Evolutionary conservation across 176 grass and related monocot genomes (phyloP).

Genomic region (Cenchrus fungigraminus): DNA sequence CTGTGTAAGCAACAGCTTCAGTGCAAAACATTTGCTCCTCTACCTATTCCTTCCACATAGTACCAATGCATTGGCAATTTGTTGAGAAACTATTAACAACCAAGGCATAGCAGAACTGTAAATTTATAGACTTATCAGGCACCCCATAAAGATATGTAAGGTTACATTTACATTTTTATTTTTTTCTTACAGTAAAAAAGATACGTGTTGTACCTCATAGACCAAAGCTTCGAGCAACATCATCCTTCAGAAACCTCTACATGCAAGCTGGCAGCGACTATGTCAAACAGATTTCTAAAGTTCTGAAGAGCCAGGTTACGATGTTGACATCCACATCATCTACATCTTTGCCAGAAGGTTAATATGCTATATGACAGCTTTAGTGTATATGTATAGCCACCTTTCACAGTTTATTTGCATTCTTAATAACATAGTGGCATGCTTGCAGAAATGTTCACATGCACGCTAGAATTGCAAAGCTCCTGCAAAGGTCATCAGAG

Average conservation of each 20-base stretch:
- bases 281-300: slow-evolving; percentile 78
- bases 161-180: slow-evolving; percentile 17
- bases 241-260: slow-evolving; percentile 78
- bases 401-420: slow-evolving; percentile 12
- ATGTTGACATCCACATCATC: slow-evolving; percentile 69
- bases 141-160: background rate
- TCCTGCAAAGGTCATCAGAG: slow-evolving; percentile 52
- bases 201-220: slow-evolving; percentile 70
- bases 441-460: slow-evolving; percentile 69
- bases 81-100: slow-evolving; percentile 9
- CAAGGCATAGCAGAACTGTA: background rate
- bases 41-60: background rate
- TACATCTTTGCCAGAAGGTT: slow-evolving; percentile 80
- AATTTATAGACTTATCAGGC: background rate
- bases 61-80: slow-evolving; percentile 15
- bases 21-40: background rate
- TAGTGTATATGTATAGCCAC: background rate
- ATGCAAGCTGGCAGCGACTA: slow-evolving; percentile 84
- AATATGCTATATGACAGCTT: background rate
- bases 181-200: slow-evolving; percentile 73
- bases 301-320: slow-evolving; percentile 81
- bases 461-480: slow-evolving; percentile 80
- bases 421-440: slow-evolving; percentile 21
- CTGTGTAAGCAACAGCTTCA: slow-evolving; percentile 27
- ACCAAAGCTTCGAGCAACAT: slow-evolving; percentile 66